These are phyloP conservation scores for Calonectria crousiana DNA, from an alignment of 2,329 filamentous ascomycete species.

Conservation along the genomic window DNA sequence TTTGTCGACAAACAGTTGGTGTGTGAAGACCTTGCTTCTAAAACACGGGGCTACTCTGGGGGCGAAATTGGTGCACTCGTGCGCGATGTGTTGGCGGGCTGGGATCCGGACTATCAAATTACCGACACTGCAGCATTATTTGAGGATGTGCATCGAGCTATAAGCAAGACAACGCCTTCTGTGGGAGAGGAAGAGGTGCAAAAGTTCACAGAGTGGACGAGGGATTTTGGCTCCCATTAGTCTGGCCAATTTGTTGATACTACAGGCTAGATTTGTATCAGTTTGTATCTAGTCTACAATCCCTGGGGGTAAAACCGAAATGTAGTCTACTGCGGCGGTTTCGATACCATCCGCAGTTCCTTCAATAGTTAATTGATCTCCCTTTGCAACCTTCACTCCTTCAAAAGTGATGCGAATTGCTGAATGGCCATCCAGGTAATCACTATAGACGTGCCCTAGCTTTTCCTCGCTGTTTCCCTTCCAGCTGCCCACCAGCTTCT, in stretches of 20 bases:
- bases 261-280: background rate
- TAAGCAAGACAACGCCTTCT: background rate
- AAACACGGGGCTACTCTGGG: conserved; percentile 6
- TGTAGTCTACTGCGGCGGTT: conserved; percentile 75
- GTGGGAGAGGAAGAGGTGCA: conserved; percentile 12
- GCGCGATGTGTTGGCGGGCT: conserved; percentile 12
- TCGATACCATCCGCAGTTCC: conserved; percentile 71
- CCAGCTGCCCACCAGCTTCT: conserved; percentile 68
- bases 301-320: conserved; percentile 67
- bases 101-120: background rate
- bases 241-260: background rate
- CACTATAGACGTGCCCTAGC: conserved; percentile 69
- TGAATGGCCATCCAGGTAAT: conserved; percentile 73
- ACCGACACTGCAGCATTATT: conserved; percentile 6
- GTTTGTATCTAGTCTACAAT: background rate
- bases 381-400: conserved; percentile 60
- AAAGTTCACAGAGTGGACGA: conserved; percentile 22
- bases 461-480: conserved; percentile 69
- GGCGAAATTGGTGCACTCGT: conserved; percentile 16
- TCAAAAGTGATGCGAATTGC: conserved; percentile 72
- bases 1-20: background rate
- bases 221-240: background rate
- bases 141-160: conserved; percentile 5
- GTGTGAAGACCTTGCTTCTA: conserved; percentile 4
- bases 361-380: conserved; percentile 66